Evolutionary conservation across 2,329 filamentous ascomycete genomes (phyloP).

Genomic region (Aspergillus ruber): DNA sequence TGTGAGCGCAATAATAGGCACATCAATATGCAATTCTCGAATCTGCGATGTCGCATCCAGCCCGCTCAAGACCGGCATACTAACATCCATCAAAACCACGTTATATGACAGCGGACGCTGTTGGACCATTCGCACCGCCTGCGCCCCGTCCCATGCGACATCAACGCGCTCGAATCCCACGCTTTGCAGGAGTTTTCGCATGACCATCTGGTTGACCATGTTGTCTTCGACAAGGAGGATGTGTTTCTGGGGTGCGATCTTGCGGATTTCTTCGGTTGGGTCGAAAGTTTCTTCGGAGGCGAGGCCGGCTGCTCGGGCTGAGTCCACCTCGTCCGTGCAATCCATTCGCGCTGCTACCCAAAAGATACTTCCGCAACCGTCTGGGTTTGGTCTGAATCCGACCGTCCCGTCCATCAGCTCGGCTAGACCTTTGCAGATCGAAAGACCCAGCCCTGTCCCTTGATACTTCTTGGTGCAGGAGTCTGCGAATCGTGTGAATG

Average conservation of each 20-base stretch:
- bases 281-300: conserved; percentile 7
- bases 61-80: conserved; percentile 44
- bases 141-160: conserved; percentile 38
- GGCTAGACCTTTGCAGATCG: conserved; percentile 52
- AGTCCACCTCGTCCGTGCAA: conserved; percentile 28
- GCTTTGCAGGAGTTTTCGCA: conserved; percentile 31
- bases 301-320: conserved; percentile 18
- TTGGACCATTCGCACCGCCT: conserved; percentile 39
- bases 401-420: conserved; percentile 53
- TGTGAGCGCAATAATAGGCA: conserved; percentile 52
- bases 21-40: conserved; percentile 29
- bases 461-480: conserved; percentile 49
- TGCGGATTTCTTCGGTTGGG: conserved; percentile 24
- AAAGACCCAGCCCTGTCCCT: conserved; percentile 52
- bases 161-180: conserved; percentile 40
- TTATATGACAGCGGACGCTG: conserved; percentile 39
- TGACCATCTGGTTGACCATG: conserved; percentile 37
- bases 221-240: conserved; percentile 40
- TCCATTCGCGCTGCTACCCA: conserved; percentile 46
- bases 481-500: conserved; percentile 52
- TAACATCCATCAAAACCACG: conserved; percentile 43
- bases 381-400: conserved; percentile 41
- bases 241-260: conserved; percentile 36
- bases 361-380: conserved; percentile 45
- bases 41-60: conserved; percentile 40